Evolutionary conservation across 805 yeast genomes (phyloP).

Genomic region (Wickerhamomyces rabaulensis): DNA sequence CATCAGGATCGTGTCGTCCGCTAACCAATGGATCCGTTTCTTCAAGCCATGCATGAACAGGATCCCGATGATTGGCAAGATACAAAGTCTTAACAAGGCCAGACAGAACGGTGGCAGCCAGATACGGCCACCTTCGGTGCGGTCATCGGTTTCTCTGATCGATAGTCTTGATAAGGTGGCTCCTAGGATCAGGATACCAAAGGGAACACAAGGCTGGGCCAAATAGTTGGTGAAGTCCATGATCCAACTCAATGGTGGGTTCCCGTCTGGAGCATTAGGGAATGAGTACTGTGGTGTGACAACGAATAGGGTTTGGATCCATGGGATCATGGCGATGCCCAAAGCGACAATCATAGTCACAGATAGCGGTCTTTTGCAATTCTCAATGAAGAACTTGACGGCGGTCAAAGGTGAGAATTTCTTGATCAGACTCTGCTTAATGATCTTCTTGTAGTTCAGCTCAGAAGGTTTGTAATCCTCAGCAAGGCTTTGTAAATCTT

Average conservation of each 20-base stretch:
- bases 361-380: constrained; percentile 70
- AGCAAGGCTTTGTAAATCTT: not conserved
- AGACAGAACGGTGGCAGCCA: constrained; percentile 49
- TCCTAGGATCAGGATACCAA: constrained; percentile 80
- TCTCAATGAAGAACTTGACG: constrained; percentile 34
- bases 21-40: constrained; percentile 46
- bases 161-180: constrained; percentile 77
- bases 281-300: constrained; percentile 37
- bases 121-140: constrained; percentile 25
- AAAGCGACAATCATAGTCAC: constrained; percentile 62
- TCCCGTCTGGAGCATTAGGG: constrained; percentile 77
- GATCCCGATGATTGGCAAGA: constrained; percentile 80
- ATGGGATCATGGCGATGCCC: constrained; percentile 77
- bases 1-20: constrained; percentile 47
- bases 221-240: constrained; percentile 78
- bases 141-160: constrained; percentile 37
- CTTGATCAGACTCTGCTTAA: constrained; percentile 21
- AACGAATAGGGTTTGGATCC: constrained; percentile 73
- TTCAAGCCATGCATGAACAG: constrained; percentile 57
- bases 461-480: not conserved
- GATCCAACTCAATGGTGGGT: constrained; percentile 80
- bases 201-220: constrained; percentile 86
- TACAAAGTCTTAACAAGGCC: constrained; percentile 52
- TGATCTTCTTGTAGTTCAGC: not conserved
- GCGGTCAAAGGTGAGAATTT: not conserved